A percentile compares a stretch with the other conserved stretches of the same genome.
phyloP scores from a whole-genome alignment of 2,329 filamentous ascomycete species.

The Akanthomyces uredinophilus region DNA sequence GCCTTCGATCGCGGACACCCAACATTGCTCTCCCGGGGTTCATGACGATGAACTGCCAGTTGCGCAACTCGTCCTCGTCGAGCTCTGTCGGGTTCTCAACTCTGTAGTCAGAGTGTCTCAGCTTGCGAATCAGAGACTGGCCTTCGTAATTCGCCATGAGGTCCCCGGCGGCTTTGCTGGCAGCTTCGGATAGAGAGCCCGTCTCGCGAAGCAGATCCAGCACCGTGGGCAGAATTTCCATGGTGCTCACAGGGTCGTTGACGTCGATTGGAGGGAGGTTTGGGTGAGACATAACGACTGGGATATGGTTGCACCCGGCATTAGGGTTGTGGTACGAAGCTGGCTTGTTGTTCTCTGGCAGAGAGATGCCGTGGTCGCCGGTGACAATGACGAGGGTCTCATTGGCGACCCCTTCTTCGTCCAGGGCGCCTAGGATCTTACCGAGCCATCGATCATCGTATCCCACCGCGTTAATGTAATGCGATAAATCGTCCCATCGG shows the following conservation, averaged over 20 bases:
- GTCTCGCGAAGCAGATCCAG: constrained; percentile 31
- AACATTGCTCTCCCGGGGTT: constrained; percentile 23
- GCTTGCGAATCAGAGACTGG: constrained; percentile 29
- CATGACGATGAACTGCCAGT: constrained; percentile 24
- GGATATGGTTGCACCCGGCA: constrained; percentile 29
- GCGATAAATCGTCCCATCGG: constrained; percentile 21
- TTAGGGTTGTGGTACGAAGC: constrained; percentile 31
- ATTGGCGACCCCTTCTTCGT: constrained; percentile 28
- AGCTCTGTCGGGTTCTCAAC: constrained; percentile 10
- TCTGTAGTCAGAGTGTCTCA: constrained; percentile 6
- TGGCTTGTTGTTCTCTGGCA: constrained; percentile 27
- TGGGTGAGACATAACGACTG: constrained; percentile 29
- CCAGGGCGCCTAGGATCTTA: constrained; percentile 25
- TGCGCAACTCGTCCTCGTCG: constrained; percentile 18
- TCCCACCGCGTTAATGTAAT: constrained; percentile 30
- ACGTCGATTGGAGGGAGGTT: constrained; percentile 28
- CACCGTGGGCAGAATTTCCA: constrained; percentile 31
- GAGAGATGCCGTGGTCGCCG: constrained; percentile 30
- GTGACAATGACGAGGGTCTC: constrained; percentile 30
- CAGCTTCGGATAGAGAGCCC: constrained; percentile 26
- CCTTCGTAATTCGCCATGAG: constrained; percentile 31
- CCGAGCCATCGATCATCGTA: constrained; percentile 31
- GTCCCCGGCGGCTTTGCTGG: constrained; percentile 24
- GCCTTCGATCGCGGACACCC: constrained; percentile 19
- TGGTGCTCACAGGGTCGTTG: constrained; percentile 26